Evolutionary conservation across 805 yeast genomes (phyloP), one percentile per base, ranked within the genome.

Genomic region (Hanseniaspora vineae): DNA sequence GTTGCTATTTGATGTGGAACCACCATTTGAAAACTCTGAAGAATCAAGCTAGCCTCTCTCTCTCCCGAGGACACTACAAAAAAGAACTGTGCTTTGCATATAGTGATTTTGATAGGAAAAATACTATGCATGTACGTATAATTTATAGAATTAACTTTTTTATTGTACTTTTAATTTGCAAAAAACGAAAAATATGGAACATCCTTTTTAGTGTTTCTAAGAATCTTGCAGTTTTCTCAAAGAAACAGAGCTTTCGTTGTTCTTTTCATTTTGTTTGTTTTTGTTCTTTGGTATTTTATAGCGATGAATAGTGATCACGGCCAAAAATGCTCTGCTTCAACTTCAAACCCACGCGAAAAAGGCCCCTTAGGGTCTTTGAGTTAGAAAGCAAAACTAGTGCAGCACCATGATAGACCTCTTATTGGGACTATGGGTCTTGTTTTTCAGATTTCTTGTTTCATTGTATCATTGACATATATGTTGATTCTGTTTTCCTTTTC

Each of bases 1-100:
- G 44, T 46, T 60, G 15, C 61, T 62, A 14, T 65, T 62, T 47
- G 64, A 61, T 35, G 57, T 62, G 12, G 65, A 59, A 45, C 68
- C 68, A 33, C 54, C 62, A 19, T 59, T 55, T 44, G 39, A 35
- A 15, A 58, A 59, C 49, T 62, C 62, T 42, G 53, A 49, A 8
- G 64, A 59, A 10, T 54, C 61, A 11, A 63, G 67, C 50, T 66
- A 63, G 19, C 19, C 40, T n/a, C 37, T n/a, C n/a, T n/a, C n/a
- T n/a, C n/a, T n/a, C n/a, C n/a, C n/a, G n/a, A n/a, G n/a, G n/a
- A n/a, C n/a, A n/a, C n/a, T n/a, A n/a, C n/a, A n/a, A n/a, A n/a
- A n/a, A n/a, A n/a, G n/a, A n/a, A 23, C 29, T 5, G 29, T 8
- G 29, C 29, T 23, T 23, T 23, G 29, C 29, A 23, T 23, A 23